Evolutionary conservation across 169 alveolate genomes (phyloP).

Genomic region (Plasmodium gonderi): DNA sequence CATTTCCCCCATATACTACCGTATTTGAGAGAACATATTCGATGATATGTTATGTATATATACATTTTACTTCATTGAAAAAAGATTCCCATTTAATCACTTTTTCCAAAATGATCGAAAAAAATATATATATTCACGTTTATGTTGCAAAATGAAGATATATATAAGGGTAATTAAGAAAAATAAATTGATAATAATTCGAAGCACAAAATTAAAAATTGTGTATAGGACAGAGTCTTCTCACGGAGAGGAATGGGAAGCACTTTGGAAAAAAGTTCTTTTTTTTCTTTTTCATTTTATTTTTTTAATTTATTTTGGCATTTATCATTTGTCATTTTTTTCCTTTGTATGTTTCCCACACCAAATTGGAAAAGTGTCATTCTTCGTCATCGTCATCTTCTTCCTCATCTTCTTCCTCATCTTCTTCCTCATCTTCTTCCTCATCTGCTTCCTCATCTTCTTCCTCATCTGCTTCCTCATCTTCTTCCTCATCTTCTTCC

Average conservation of each 20-base stretch:
- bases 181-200: not conserved
- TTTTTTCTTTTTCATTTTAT: not conserved
- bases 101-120: not conserved
- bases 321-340: not conserved
- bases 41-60: not conserved
- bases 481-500: constrained; percentile 7
- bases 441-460: not conserved
- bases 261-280: not conserved
- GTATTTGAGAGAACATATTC: not conserved
- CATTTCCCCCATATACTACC: not conserved
- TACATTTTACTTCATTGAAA: not conserved
- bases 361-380: not conserved
- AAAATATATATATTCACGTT: not conserved
- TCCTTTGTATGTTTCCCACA: not conserved
- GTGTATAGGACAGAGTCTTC: not conserved
- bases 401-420: constrained; percentile 8
- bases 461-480: not conserved
- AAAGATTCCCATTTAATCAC: not conserved
- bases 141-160: not conserved
- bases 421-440: not conserved
- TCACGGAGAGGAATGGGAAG: no score
- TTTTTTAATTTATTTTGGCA: not conserved
- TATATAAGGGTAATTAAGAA: not conserved
- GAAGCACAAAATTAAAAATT: not conserved
- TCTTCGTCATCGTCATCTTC: not conserved